Evolutionary conservation across 1,139 yeast species (phyloP).

Genomic region (Entelexis sorbosivorans): DNA sequence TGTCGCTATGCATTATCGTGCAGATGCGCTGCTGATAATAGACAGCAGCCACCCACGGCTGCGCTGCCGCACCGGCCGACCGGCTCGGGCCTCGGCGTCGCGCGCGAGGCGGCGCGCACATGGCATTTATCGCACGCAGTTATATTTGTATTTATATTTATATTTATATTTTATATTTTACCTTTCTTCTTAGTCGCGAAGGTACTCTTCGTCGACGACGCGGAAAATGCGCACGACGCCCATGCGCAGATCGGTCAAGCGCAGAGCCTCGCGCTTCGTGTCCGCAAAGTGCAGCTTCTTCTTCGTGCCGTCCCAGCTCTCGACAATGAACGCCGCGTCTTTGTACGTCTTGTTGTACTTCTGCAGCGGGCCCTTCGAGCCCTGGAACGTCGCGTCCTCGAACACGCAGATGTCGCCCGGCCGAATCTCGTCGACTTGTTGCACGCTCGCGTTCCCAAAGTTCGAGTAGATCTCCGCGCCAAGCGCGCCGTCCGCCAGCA

Average conservation of each 20-base stretch:
- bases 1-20: no score
- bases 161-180: no score
- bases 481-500: slow-evolving; percentile 52
- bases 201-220: slow-evolving; percentile 37
- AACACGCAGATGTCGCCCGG: slow-evolving; percentile 80
- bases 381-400: slow-evolving; percentile 60
- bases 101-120: no score
- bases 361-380: slow-evolving; percentile 45
- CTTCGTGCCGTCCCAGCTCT: slow-evolving; percentile 65
- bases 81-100: no score
- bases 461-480: slow-evolving; percentile 65
- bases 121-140: no score
- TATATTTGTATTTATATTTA: no score
- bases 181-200: neutral
- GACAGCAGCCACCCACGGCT: no score
- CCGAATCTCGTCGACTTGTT: slow-evolving; percentile 50
- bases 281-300: slow-evolving; percentile 69
- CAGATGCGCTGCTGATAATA: no score
- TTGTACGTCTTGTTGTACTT: slow-evolving; percentile 42
- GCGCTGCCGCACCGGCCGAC: no score
- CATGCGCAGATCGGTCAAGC: slow-evolving; percentile 57
- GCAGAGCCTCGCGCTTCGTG: slow-evolving; percentile 45
- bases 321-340: slow-evolving; percentile 44
- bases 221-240: slow-evolving; percentile 78
- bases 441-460: slow-evolving; percentile 47